Evolutionary conservation across 2,329 filamentous ascomycete genomes (phyloP).

Genomic region (Didymella lethalis): DNA sequence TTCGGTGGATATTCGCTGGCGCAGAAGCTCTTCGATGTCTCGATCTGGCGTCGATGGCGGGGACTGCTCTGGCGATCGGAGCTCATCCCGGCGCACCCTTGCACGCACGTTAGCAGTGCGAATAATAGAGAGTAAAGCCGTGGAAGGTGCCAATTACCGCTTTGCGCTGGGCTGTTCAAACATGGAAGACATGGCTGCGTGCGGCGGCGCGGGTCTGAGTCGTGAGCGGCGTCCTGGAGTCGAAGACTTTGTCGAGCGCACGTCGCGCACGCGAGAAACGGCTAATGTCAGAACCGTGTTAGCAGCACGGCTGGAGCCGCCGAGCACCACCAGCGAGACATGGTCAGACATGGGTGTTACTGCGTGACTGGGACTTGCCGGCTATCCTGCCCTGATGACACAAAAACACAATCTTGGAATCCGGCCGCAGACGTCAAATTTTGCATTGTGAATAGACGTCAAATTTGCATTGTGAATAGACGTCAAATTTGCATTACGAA

Average conservation of each 20-base stretch:
- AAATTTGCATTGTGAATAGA: background rate
- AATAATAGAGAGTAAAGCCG: background rate
- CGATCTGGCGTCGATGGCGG: conserved; percentile 48
- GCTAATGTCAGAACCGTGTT: conserved; percentile 17
- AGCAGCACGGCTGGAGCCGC: conserved; percentile 8
- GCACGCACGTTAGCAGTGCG: conserved; percentile 1
- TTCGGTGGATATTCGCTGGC: conserved; percentile 33
- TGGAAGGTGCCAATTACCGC: conserved; percentile 27
- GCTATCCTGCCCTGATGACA: background rate
- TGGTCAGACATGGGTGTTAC: background rate
- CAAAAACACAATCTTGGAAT: background rate
- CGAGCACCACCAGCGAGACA: background rate
- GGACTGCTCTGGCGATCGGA: conserved; percentile 45
- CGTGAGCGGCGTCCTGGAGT: conserved; percentile 3
- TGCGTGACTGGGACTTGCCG: background rate
- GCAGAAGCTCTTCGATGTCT: conserved; percentile 41
- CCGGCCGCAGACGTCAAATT: background rate
- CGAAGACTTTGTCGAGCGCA: conserved; percentile 2
- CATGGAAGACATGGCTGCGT: conserved; percentile 30
- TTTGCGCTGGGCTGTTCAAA: conserved; percentile 37
- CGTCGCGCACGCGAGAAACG: conserved; percentile 1
- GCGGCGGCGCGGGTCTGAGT: conserved; percentile 12
- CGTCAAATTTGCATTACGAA: background rate
- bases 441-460: too few species aligned
- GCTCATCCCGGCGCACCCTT: conserved; percentile 48